Conservation (phyloP, 495 filamentous ascomycete species). For the Cercophora newfieldiana region DNA sequence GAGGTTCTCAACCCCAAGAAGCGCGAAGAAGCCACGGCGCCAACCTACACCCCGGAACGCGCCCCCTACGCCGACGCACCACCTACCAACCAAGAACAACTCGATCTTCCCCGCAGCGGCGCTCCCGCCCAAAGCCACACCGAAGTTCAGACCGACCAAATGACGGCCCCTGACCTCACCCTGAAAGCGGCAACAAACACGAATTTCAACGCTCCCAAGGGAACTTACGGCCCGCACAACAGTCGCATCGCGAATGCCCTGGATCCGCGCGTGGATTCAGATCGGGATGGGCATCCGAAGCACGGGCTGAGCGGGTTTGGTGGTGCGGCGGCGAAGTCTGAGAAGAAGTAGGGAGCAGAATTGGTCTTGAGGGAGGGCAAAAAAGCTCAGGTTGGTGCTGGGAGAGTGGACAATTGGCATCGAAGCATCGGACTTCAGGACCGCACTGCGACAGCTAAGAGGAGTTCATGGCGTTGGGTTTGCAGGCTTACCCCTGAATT, state of each 20-base stretch:
- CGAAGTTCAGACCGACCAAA: conserved; percentile 1
- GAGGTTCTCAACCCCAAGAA: conserved; percentile 28
- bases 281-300: conserved; percentile 26
- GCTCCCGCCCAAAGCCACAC: background rate
- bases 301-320: conserved; percentile 17
- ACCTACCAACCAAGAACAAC: background rate
- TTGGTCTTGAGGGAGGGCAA: too few relatives aligned
- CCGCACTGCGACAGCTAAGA: too few relatives aligned
- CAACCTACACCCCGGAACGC: conserved; percentile 25
- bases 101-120: conserved; percentile 6
- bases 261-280: conserved; percentile 45
- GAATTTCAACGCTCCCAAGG: conserved; percentile 27
- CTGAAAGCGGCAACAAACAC: conserved; percentile 22
- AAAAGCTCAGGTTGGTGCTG: too few relatives aligned
- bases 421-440: too few relatives aligned
- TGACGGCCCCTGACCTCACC: conserved; percentile 3
- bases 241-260: conserved; percentile 42
- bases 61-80: conserved; percentile 26
- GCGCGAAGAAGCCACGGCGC: conserved; percentile 27
- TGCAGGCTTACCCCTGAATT: too few relatives aligned
- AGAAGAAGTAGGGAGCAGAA: conserved; percentile 19
- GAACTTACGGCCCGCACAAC: conserved; percentile 42
- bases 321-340: conserved; percentile 10
- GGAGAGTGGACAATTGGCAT: too few relatives aligned
- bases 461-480: too few relatives aligned